These are phyloP conservation scores for Farysia itapuensis DNA, from an alignment of 1,284 basidiomycete species.

Conservation along the genomic window DNA sequence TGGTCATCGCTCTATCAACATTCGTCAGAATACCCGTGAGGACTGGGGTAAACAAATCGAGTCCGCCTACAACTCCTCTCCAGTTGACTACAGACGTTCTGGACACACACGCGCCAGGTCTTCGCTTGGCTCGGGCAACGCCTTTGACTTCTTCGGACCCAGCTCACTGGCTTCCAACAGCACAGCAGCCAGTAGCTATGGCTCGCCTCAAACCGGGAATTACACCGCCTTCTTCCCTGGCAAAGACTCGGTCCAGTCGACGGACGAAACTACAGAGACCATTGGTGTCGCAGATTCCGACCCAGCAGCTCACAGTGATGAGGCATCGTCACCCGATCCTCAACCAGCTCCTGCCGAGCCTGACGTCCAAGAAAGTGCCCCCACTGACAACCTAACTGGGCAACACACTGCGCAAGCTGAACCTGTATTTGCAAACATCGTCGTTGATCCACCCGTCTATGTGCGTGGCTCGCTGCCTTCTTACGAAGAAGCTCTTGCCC, in stretches of 20 bases:
- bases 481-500: constrained; percentile 29
- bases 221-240: constrained; percentile 9
- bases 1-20: too few relatives aligned
- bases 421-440: too few relatives aligned
- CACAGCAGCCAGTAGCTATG: constrained; percentile 32
- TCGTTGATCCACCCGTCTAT: too few relatives aligned
- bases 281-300: too few relatives aligned
- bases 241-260: not conserved
- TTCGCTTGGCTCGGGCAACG: constrained; percentile 20
- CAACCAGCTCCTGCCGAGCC: too few relatives aligned
- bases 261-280: not conserved
- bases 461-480: constrained; percentile 16
- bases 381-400: not conserved
- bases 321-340: not conserved
- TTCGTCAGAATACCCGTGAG: too few relatives aligned
- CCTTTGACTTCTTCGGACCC: constrained; percentile 34
- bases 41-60: too few relatives aligned
- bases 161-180: constrained; percentile 28
- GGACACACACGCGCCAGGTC: constrained; percentile 11
- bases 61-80: too few relatives aligned
- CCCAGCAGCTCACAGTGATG: too few relatives aligned
- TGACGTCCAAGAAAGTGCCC: too few relatives aligned
- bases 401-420: constrained; percentile 1
- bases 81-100: not conserved
- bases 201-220: constrained; percentile 10